Conservation (phyloP, 2,329 filamentous ascomycete species). For the Clarireedia sp. region DNA sequence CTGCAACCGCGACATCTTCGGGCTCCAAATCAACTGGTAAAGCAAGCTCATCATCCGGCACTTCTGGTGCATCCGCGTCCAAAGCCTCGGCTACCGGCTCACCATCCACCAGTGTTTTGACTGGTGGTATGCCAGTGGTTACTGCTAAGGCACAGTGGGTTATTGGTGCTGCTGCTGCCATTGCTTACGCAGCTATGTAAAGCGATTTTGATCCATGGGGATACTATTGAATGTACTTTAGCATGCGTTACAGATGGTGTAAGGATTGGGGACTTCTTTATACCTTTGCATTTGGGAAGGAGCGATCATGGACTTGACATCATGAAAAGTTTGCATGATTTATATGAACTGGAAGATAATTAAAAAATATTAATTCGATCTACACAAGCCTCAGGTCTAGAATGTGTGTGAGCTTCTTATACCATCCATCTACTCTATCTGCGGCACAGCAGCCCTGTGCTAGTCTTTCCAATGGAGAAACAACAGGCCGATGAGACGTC, state of each 20-base stretch:
- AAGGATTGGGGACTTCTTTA: neutral
- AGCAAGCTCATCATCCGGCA: neutral
- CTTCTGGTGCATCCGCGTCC: neutral
- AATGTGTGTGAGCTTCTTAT: too few relatives aligned
- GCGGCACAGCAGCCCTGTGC: too few relatives aligned
- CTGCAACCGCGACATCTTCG: neutral
- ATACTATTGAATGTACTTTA: neutral
- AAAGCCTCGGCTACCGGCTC: constrained; percentile 5
- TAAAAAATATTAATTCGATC: too few relatives aligned
- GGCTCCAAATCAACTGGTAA: too few relatives aligned
- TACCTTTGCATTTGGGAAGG: neutral
- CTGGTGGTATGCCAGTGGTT: constrained; percentile 19
- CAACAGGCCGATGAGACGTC: too few relatives aligned
- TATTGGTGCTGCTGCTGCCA: constrained; percentile 23
- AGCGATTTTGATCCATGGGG: neutral
- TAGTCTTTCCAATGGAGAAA: too few relatives aligned
- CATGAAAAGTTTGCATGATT: neutral
- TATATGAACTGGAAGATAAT: neutral
- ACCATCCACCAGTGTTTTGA: constrained; percentile 4
- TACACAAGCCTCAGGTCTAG: too few relatives aligned
- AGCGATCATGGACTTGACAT: neutral
- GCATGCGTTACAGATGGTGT: neutral
- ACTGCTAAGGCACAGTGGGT: constrained; percentile 22
- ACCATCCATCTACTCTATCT: too few relatives aligned
- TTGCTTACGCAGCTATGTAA: constrained; percentile 20